Evolutionary conservation across 1,284 basidiomycete species (phyloP).

Genomic region (Malassezia obtusa): DNA sequence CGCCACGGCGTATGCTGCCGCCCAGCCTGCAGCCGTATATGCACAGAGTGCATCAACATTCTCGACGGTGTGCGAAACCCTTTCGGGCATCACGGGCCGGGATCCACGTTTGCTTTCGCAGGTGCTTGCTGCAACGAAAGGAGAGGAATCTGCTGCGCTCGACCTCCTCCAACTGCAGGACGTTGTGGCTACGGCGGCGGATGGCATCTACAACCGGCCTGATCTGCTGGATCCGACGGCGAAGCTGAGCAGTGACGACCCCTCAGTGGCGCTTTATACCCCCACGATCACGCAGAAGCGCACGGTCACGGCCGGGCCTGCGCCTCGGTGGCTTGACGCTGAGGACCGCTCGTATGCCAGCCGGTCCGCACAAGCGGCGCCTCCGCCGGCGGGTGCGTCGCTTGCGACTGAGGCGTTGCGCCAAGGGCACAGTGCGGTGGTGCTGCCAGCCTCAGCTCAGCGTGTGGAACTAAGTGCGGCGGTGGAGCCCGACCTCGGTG

Average conservation of each 20-base stretch:
- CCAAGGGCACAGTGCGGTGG: slow-evolving; percentile 15
- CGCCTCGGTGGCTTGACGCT: slow-evolving; percentile 1
- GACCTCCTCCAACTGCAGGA: slow-evolving; percentile 36
- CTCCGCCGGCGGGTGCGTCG: background rate
- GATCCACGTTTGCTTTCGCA: slow-evolving; percentile 11
- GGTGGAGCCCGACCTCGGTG: slow-evolving; percentile 13
- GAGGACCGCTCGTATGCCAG: slow-evolving; percentile 3
- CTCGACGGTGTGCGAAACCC: slow-evolving; percentile 17
- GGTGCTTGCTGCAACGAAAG: slow-evolving; percentile 33
- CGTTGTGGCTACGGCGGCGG: slow-evolving; percentile 20
- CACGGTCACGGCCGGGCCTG: background rate
- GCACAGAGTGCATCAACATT: slow-evolving; percentile 23
- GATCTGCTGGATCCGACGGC: slow-evolving; percentile 37
- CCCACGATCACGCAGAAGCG: slow-evolving; percentile 17
- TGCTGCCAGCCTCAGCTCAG: slow-evolving; percentile 26
- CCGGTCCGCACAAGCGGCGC: slow-evolving; percentile 2
- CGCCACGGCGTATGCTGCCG: slow-evolving; percentile 23
- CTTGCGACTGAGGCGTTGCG: background rate
- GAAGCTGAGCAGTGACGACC: slow-evolving; percentile 13
- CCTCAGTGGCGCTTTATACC: slow-evolving; percentile 14
- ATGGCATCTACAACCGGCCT: slow-evolving; percentile 14
- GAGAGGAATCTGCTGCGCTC: slow-evolving; percentile 34
- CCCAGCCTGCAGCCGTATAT: slow-evolving; percentile 19
- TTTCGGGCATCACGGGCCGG: slow-evolving; percentile 21
- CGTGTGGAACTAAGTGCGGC: slow-evolving; percentile 12